These are phyloP conservation scores for Coffea canephora DNA, from an alignment of 257 asterid species.

Conservation along the genomic window DNA sequence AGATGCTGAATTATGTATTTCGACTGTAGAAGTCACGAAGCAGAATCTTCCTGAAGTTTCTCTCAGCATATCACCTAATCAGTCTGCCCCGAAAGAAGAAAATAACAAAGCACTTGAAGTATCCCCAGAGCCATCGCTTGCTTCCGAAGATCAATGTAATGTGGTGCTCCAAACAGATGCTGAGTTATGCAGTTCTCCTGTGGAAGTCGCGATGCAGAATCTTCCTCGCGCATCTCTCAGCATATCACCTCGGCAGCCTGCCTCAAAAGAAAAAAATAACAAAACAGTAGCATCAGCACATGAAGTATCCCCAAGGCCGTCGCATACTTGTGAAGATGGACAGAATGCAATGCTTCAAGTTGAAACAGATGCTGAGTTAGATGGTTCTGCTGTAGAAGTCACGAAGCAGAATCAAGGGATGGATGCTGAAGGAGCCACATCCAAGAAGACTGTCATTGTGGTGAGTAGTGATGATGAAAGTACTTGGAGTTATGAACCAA, in stretches of 20 bases:
- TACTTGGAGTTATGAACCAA: not conserved
- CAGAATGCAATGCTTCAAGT: not conserved
- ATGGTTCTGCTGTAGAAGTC: not conserved
- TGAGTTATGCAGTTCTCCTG: not conserved
- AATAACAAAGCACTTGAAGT: slow-evolving; percentile 1
- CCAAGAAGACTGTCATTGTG: slow-evolving; percentile 16
- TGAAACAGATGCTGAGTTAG: not conserved
- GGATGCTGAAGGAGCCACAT: not conserved
- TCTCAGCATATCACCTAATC: not conserved
- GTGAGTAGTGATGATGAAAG: slow-evolving; percentile 27
- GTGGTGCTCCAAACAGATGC: not conserved
- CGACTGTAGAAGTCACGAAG: not conserved
- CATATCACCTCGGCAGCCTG: too few relatives aligned
- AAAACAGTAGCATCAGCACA: too few relatives aligned
- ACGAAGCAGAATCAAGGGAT: not conserved
- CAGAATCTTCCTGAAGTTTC: not conserved
- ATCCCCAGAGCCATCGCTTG: not conserved
- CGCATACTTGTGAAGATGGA: not conserved
- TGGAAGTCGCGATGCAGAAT: not conserved
- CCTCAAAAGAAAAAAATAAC: too few relatives aligned
- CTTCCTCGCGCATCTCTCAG: too few relatives aligned
- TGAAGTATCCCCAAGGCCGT: not conserved
- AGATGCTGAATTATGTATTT: not conserved
- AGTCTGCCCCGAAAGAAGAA: not conserved
- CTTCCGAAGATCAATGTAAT: not conserved